A percentile compares a stretch with the other conserved stretches of the same genome.
Evolutionary conservation across 2,329 filamentous ascomycete genomes (phyloP).

Genomic region (Ophiocordyceps australis): DNA sequence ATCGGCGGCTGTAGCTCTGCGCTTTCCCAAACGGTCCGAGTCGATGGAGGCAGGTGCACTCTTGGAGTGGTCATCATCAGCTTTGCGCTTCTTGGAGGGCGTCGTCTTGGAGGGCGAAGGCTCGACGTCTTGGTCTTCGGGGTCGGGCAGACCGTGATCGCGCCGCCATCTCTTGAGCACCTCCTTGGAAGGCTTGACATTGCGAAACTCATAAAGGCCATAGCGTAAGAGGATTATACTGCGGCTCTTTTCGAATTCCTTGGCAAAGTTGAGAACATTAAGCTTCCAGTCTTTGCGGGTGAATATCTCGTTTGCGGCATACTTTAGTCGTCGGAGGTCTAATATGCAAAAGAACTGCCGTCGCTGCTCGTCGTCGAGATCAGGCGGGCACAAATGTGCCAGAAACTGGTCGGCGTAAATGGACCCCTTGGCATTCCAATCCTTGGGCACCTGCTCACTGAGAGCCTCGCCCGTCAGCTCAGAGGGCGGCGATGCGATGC

Average conservation of each 20-base stretch:
- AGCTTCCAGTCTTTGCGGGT: slow-evolving; percentile 42
- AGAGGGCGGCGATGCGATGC: slow-evolving; percentile 36
- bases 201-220: slow-evolving; percentile 44
- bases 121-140: slow-evolving; percentile 22
- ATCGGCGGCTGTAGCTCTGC: slow-evolving; percentile 23
- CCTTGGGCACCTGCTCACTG: slow-evolving; percentile 32
- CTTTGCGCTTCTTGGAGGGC: slow-evolving; percentile 35
- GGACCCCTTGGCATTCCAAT: slow-evolving; percentile 30
- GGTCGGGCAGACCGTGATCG: slow-evolving; percentile 33
- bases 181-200: slow-evolving; percentile 38
- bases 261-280: slow-evolving; percentile 43
- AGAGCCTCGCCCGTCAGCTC: slow-evolving; percentile 36
- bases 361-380: slow-evolving; percentile 39
- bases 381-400: slow-evolving; percentile 34
- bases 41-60: slow-evolving; percentile 15
- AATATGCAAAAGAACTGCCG: slow-evolving; percentile 46
- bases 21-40: slow-evolving; percentile 25
- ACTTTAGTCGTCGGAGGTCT: slow-evolving; percentile 41
- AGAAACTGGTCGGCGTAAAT: slow-evolving; percentile 43
- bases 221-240: slow-evolving; percentile 43
- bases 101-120: slow-evolving; percentile 9
- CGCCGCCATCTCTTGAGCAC: slow-evolving; percentile 39
- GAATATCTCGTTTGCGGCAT: slow-evolving; percentile 42
- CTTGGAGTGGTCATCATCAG: slow-evolving; percentile 27
- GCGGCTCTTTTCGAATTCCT: slow-evolving; percentile 45